phyloP scores from a whole-genome alignment of 139 green algal genomes.

The Microglena sp. region DNA sequence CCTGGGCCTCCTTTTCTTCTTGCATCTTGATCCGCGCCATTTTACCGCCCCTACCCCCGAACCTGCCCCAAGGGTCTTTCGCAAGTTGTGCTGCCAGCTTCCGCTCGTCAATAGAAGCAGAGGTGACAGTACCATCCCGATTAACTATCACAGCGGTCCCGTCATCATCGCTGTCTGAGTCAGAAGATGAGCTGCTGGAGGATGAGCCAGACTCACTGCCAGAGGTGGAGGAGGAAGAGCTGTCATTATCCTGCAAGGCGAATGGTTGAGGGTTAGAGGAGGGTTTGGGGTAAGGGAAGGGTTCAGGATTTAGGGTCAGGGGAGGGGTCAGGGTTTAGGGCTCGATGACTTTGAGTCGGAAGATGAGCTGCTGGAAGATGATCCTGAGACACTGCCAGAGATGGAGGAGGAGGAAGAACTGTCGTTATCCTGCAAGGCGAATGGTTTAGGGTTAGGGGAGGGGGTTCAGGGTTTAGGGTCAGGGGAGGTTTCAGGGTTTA shows the following conservation, averaged over 20 bases:
- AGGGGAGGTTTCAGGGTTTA: too few species aligned
- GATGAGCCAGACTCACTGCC: background rate
- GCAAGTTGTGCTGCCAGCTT: slow-evolving; percentile 48
- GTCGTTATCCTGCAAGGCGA: too few species aligned
- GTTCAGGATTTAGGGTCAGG: too few species aligned
- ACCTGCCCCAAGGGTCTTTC: slow-evolving; percentile 42
- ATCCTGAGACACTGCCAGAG: background rate
- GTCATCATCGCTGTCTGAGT: slow-evolving; percentile 20
- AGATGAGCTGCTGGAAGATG: background rate
- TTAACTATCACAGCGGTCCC: background rate
- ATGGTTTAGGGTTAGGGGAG: too few species aligned
- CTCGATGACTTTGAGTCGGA: slow-evolving; percentile 16
- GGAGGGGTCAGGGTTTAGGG: too few species aligned
- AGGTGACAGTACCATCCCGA: slow-evolving; percentile 51
- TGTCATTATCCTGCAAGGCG: too few species aligned
- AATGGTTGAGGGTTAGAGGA: too few species aligned
- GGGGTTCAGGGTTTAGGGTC: too few species aligned
- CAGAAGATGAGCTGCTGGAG: background rate
- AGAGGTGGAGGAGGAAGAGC: too few species aligned
- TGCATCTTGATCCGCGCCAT: slow-evolving; percentile 56
- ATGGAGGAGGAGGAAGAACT: too few species aligned
- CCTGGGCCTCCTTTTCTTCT: slow-evolving; percentile 6
- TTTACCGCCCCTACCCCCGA: slow-evolving; percentile 62
- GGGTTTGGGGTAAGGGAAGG: too few species aligned
- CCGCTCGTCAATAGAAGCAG: slow-evolving; percentile 45